Evolutionary conservation across 805 yeast species (phyloP).

Genomic region (Candida verbasci): DNA sequence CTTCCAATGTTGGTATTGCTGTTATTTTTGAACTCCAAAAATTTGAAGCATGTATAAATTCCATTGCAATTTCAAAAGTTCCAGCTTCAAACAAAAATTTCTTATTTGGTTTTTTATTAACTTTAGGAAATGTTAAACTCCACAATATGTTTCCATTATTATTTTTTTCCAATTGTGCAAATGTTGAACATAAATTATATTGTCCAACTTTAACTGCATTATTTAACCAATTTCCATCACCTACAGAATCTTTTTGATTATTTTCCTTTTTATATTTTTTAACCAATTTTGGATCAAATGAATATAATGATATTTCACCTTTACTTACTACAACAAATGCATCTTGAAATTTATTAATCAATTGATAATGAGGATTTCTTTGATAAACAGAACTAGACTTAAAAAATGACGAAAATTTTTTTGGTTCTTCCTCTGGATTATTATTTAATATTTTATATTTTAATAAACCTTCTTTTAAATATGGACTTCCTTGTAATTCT

Average conservation of each 20-base stretch:
- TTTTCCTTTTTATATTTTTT: conserved; percentile 31
- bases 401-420: conserved; percentile 13
- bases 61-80: conserved; percentile 60
- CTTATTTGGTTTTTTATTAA: conserved; percentile 27
- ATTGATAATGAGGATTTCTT: conserved; percentile 7
- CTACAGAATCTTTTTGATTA: conserved; percentile 28
- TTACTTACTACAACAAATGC: conserved; percentile 64
- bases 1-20: conserved; percentile 67
- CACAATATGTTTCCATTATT: conserved; percentile 25
- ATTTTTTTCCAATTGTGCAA: conserved; percentile 35
- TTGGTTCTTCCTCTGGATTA: conserved; percentile 31
- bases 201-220: conserved; percentile 55
- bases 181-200: conserved; percentile 49
- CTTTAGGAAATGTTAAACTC: conserved; percentile 53
- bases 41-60: conserved; percentile 73
- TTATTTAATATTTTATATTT: conserved; percentile 35
- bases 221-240: conserved; percentile 69
- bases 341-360: conserved; percentile 34
- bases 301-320: conserved; percentile 58
- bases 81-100: conserved; percentile 62
- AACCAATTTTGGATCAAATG: conserved; percentile 44
- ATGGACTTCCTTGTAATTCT: conserved; percentile 71
- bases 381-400: conserved; percentile 5
- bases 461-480: conserved; percentile 70
- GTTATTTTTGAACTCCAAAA: conserved; percentile 89